A percentile compares a stretch with the other conserved stretches of the same genome.
Evolutionary conservation across 345 rosid species (phyloP).

Genomic region (Salix dunnii): DNA sequence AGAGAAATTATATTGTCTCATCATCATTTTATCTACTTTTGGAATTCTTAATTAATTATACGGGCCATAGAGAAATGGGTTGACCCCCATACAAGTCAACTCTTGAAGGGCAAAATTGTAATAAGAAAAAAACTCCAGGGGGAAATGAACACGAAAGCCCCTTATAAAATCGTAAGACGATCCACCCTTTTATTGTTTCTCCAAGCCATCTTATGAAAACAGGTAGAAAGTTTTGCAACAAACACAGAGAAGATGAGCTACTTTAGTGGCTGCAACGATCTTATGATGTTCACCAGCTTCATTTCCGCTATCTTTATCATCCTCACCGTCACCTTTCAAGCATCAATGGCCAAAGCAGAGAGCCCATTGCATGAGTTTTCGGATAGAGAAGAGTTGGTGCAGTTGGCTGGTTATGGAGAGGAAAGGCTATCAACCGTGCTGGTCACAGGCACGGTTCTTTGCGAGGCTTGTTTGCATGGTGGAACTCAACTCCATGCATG

Average conservation of each 20-base stretch:
- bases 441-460: conserved; percentile 46
- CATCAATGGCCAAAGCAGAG: conserved; percentile 14
- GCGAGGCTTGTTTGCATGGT: conserved; percentile 19
- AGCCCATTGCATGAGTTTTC: conserved; percentile 12
- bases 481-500: conserved; percentile 28
- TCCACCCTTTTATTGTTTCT: neutral
- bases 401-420: conserved; percentile 67
- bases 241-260: conserved; percentile 47
- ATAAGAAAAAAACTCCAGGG: neutral
- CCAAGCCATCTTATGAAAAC: neutral
- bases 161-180: conserved; percentile 9
- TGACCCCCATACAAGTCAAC: neutral
- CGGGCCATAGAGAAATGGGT: neutral
- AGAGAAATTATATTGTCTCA: too few species aligned
- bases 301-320: neutral
- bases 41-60: too few species aligned
- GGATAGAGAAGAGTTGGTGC: conserved; percentile 54
- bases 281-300: neutral
- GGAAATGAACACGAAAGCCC: neutral
- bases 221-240: neutral
- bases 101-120: neutral
- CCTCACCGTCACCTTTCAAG: neutral
- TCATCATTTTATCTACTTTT: neutral
- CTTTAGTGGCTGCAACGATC: conserved; percentile 25
- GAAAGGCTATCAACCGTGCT: conserved; percentile 59